Base-by-base conservation (phyloP, 192 early-diverging fungal genomes). In the Umbelopsis sp. region DNA sequence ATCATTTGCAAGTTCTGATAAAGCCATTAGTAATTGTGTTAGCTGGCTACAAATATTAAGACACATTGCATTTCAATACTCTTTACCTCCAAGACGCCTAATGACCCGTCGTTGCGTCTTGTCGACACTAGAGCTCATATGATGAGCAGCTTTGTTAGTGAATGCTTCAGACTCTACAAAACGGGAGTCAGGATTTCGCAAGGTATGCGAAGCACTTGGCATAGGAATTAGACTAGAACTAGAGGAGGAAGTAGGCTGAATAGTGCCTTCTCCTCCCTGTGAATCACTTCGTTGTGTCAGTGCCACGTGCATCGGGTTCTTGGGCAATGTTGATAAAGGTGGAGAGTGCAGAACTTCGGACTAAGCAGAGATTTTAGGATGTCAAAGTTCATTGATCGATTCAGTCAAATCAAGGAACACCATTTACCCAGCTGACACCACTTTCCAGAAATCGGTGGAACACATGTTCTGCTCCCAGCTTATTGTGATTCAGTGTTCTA, bases 81-180 rank as follows among this genome's bases (percentile, higher is more conserved):
- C 53, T 1, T 68, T 79, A 85, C 86, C 86, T 75, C 84, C 85
- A 41, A 91, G 82, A 67, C 86, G 84, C 69, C 90, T 88, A 22
- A 87, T 85, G 52, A 96, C 88, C 55, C 87, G 85, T 49, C 89
- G 88, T 66, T 96, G 89, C 45, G 86, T 88, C 66, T 89, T 90
- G 68, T 91, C 88, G 35, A 95, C 73, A 46, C 82, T 84, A 49
- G 91, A 87, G 4, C 83, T 81, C 68, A 98, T 91, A 70, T 95
- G 94, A 53, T 90, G 86, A 0, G 88, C 84, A 71, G 95, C 95
- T 66, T 90, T 90, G 79, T 88, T 89, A 22, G 97, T 97, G 74
- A 95, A 98, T 51, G 92, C 88, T 80, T 98, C 95, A 51, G 94
- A 92, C 50, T 92, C 92, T 70, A 92, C 83, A 84, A 96, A 98